Percentiles rank a stretch among this genome's conserved stretches.
Evolutionary conservation across 2,329 filamentous ascomycete genomes (phyloP).

Genomic region (Phyllosticta ampelicida): DNA sequence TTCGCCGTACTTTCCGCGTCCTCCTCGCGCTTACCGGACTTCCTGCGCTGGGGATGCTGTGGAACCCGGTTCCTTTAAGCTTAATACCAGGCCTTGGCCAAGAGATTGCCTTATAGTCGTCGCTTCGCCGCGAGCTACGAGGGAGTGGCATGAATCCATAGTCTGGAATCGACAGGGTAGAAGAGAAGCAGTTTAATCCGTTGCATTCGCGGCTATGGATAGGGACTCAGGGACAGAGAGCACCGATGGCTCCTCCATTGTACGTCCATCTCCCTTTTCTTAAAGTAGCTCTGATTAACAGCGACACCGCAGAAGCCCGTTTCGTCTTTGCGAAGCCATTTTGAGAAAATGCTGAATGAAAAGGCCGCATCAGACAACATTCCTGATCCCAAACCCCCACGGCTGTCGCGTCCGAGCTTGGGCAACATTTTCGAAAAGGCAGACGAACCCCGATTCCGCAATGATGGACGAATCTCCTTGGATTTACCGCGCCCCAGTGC

Average conservation of each 20-base stretch:
- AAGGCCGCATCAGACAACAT: conserved; percentile 16
- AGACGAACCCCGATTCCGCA: conserved; percentile 19
- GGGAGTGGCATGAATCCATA: conserved; percentile 4
- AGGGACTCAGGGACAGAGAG: conserved; percentile 37
- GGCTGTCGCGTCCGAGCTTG: conserved; percentile 23
- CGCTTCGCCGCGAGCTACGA: background rate
- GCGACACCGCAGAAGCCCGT: conserved; percentile 54
- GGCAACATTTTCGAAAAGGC: conserved; percentile 19
- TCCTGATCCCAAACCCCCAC: conserved; percentile 11
- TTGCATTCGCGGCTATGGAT: conserved; percentile 21
- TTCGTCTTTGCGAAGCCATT: conserved; percentile 68
- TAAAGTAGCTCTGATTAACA: conserved; percentile 13
- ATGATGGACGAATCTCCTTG: conserved; percentile 29
- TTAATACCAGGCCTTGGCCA: background rate
- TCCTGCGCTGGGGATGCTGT: conserved; percentile 9
- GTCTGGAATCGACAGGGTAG: background rate
- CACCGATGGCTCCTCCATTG: conserved; percentile 55
- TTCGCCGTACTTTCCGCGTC: background rate
- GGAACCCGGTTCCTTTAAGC: background rate
- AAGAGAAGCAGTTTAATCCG: conserved; percentile 1
- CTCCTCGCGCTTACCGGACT: background rate
- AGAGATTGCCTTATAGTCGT: conserved; percentile 1
- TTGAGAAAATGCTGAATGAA: conserved; percentile 59
- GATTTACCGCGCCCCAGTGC: conserved; percentile 28
- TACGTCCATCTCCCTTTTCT: background rate